These are phyloP conservation scores for Coffea canephora DNA, from an alignment of 257 asterid species.

Conservation along the genomic window DNA sequence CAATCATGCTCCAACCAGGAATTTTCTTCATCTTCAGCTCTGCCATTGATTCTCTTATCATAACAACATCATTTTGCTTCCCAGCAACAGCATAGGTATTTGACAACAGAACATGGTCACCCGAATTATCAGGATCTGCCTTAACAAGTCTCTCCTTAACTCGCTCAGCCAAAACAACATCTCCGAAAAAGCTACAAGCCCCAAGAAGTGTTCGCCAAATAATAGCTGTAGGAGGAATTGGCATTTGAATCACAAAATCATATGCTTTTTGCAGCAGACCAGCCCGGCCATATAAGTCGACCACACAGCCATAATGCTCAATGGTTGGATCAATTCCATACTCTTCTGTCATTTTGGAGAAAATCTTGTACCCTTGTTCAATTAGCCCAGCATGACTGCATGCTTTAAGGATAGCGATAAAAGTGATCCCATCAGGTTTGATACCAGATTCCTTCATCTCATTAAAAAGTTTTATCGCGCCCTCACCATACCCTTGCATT, in stretches of 20 bases:
- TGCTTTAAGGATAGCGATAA: conserved; percentile 65
- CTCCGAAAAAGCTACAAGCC: conserved; percentile 71
- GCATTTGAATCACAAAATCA: conserved; percentile 59
- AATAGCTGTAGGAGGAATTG: conserved; percentile 59
- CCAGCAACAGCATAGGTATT: conserved; percentile 75
- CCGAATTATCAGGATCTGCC: conserved; percentile 59
- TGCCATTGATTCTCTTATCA: conserved; percentile 57
- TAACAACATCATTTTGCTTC: conserved; percentile 64
- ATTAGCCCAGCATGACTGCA: conserved; percentile 88
- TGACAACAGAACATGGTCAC: conserved; percentile 72
- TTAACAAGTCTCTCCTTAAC: conserved; percentile 58
- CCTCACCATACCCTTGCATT: conserved; percentile 76
- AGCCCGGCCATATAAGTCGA: conserved; percentile 79
- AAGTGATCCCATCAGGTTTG: conserved; percentile 59
- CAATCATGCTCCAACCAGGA: conserved; percentile 85
- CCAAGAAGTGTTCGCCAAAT: conserved; percentile 94
- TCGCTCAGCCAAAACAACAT: conserved; percentile 60
- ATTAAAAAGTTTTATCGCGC: conserved; percentile 53
- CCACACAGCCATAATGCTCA: conserved; percentile 96
- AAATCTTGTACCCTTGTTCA: conserved; percentile 51
- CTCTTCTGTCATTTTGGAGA: conserved; percentile 50
- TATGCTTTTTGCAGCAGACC: conserved; percentile 65
- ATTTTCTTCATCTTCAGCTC: conserved; percentile 48
- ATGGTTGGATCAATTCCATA: conserved; percentile 55
- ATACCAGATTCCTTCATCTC: conserved; percentile 66